phyloP scores from a whole-genome alignment of 176 grass and related monocot genomes.

The Cymbopogon citratus region DNA sequence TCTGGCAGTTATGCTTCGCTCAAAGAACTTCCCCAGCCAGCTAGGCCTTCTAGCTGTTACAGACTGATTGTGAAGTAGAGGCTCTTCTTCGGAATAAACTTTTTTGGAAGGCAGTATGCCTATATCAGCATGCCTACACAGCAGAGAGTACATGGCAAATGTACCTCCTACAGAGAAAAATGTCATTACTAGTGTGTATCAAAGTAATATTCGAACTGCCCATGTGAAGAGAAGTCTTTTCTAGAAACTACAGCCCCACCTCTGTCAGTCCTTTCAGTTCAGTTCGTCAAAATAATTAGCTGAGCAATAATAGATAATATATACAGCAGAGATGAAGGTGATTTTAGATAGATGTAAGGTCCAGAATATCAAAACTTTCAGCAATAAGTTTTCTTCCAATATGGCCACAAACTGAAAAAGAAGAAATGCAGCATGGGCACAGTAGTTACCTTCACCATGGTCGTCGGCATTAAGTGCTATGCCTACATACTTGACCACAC shows the following conservation, averaged over 20 bases:
- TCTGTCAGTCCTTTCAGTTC: background rate
- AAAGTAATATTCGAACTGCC: background rate
- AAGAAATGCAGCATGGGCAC: background rate
- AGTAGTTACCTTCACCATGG: constrained; percentile 69
- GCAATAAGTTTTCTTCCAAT: background rate
- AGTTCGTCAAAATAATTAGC: background rate
- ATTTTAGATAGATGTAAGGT: background rate
- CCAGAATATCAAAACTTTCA: background rate
- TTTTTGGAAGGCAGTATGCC: constrained; percentile 72
- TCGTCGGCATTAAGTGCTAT: constrained; percentile 83
- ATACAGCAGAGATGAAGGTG: background rate
- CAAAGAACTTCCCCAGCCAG: constrained; percentile 58
- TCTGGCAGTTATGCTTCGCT: constrained; percentile 61
- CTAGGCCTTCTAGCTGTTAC: constrained; percentile 22
- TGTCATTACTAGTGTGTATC: background rate
- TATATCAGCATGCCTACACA: constrained; percentile 70
- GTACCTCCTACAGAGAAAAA: constrained; percentile 59
- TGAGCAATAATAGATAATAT: background rate
- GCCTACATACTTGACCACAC: constrained; percentile 74
- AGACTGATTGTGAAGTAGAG: constrained; percentile 20
- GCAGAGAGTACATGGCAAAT: constrained; percentile 72
- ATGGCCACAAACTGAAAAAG: background rate
- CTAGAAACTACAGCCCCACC: background rate
- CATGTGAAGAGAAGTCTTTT: background rate
- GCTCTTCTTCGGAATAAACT: constrained; percentile 28